These are phyloP conservation scores for Botrytis medusae DNA, from an alignment of 2,329 filamentous ascomycete genomes.

Conservation along the genomic window DNA sequence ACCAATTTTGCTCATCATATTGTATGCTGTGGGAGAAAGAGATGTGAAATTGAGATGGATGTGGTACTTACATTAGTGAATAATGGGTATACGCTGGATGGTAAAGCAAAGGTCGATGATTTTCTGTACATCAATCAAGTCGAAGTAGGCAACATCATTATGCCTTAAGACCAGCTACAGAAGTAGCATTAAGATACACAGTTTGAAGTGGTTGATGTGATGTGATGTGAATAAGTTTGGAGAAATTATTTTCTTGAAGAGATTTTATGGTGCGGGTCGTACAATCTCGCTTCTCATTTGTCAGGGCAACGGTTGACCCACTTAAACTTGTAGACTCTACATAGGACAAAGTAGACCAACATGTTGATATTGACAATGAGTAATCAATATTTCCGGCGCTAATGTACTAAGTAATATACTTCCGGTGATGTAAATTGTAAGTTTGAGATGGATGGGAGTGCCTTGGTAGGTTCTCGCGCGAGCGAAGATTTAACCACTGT, in stretches of 20 bases:
- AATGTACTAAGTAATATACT: background rate
- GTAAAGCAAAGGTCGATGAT: background rate
- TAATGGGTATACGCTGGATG: background rate
- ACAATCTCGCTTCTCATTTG: constrained; percentile 14
- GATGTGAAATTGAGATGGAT: background rate
- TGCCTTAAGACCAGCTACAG: background rate
- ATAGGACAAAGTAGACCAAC: background rate
- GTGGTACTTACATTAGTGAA: background rate
- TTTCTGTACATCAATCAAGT: background rate
- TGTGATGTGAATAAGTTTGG: background rate
- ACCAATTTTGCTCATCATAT: constrained; percentile 20
- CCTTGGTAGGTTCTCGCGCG: background rate
- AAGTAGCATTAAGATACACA: background rate
- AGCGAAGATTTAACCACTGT: background rate
- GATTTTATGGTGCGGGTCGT: constrained; percentile 14
- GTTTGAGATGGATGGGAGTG: background rate
- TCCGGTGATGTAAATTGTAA: background rate
- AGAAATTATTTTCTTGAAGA: constrained; percentile 2
- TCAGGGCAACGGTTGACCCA: constrained; percentile 3
- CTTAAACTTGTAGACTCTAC: background rate
- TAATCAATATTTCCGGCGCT: background rate
- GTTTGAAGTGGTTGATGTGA: background rate
- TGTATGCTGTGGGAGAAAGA: background rate
- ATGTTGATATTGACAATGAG: background rate
- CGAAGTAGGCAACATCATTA: background rate